phyloP scores from a whole-genome alignment of 495 filamentous ascomycete genomes.

The Penicillium longicatenatum region DNA sequence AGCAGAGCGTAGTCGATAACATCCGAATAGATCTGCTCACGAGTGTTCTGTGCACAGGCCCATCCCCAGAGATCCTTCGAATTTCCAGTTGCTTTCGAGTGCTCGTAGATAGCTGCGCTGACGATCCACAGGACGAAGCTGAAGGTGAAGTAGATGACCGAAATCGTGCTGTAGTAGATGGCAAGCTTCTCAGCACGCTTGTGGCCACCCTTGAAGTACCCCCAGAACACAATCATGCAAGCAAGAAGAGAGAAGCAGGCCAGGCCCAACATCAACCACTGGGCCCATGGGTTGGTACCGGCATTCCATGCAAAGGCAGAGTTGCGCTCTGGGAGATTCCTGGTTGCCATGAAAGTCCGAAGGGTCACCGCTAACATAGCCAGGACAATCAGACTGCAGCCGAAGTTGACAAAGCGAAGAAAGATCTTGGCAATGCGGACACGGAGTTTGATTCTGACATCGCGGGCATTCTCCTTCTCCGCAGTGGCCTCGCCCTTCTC shows the following conservation, averaged over 20 bases:
- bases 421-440: conserved; percentile 94
- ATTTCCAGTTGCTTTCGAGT: conserved; percentile 66
- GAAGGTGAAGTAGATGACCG: conserved; percentile 90
- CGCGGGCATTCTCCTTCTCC: conserved; percentile 78
- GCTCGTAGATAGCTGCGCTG: conserved; percentile 81
- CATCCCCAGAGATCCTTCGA: conserved; percentile 96
- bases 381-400: conserved; percentile 92
- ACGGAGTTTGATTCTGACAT: conserved; percentile 88
- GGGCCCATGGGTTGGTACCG: conserved; percentile 83
- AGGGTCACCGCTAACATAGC: conserved; percentile 83
- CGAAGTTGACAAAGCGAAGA: conserved; percentile 91
- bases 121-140: conserved; percentile 92
- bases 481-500: conserved; percentile 78
- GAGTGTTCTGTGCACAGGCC: conserved; percentile 87
- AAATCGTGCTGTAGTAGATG: conserved; percentile 91
- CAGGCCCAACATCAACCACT: conserved; percentile 77
- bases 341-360: conserved; percentile 85
- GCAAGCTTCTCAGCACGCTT: conserved; percentile 85
- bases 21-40: conserved; percentile 69
- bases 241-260: conserved; percentile 77
- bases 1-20: conserved; percentile 88
- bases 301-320: conserved; percentile 80
- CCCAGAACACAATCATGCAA: conserved; percentile 78
- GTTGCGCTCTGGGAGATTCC: conserved; percentile 68
- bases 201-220: conserved; percentile 89